These are phyloP conservation scores for Ustilago xerochloae DNA, from an alignment of 1,284 basidiomycete species.

Conservation along the genomic window DNA sequence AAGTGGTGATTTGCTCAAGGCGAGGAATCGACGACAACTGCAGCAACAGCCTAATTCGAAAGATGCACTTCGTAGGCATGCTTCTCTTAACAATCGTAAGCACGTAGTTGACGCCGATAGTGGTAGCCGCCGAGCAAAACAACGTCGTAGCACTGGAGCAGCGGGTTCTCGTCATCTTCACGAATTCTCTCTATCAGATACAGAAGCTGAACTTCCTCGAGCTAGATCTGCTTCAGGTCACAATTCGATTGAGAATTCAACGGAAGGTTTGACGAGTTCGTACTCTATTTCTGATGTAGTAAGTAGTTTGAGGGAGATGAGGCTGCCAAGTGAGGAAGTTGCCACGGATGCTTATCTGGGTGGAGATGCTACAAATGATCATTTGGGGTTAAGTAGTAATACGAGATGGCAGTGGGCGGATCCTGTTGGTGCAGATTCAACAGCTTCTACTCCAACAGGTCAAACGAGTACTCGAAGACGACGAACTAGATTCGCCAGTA, in stretches of 20 bases:
- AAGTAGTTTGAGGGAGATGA: constrained; percentile 27
- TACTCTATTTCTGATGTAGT: constrained; percentile 27
- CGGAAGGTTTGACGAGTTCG: constrained; percentile 8
- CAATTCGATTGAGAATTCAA: constrained; percentile 26
- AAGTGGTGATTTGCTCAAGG: neutral
- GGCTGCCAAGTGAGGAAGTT: constrained; percentile 32
- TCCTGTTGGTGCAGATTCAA: constrained; percentile 7
- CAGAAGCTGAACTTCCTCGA: constrained; percentile 48
- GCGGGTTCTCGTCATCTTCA: constrained; percentile 24
- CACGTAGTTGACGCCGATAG: neutral
- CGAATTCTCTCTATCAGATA: constrained; percentile 53
- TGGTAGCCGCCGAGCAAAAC: neutral
- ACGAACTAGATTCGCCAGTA: constrained; percentile 38
- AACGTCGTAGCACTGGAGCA: neutral
- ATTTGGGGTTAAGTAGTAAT: constrained; percentile 30
- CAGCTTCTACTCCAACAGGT: constrained; percentile 22
- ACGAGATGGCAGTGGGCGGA: constrained; percentile 45
- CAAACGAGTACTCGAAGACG: constrained; percentile 8
- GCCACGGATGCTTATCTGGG: constrained; percentile 23
- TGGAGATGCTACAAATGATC: constrained; percentile 23
- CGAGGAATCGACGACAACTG: no score
- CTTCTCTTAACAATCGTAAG: constrained; percentile 25
- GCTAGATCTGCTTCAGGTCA: constrained; percentile 33
- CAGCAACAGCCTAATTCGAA: constrained; percentile 7
- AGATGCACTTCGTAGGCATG: constrained; percentile 27